Evolutionary conservation across 768 basidiomycete genomes (phyloP).

Genomic region (Mycena belliarum): DNA sequence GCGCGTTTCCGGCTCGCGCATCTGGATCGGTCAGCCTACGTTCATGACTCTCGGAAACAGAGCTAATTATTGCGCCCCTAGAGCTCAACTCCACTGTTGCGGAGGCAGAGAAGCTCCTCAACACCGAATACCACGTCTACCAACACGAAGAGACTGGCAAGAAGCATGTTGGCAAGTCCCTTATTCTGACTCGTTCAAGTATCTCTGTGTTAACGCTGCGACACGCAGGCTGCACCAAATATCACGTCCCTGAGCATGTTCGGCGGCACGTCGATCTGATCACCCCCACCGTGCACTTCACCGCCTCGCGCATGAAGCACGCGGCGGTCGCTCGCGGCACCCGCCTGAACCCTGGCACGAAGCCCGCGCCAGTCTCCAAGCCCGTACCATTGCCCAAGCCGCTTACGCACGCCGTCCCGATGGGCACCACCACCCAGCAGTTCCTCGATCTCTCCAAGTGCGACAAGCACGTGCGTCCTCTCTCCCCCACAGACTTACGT

Average conservation of each 20-base stretch:
- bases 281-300: slow-evolving; percentile 38
- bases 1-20: slow-evolving; percentile 38
- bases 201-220: too few relatives aligned
- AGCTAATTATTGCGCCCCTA: neutral
- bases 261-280: slow-evolving; percentile 40
- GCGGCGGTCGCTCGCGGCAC: neutral
- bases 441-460: neutral
- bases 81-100: slow-evolving; percentile 35
- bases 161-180: slow-evolving; percentile 34
- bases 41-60: too few relatives aligned
- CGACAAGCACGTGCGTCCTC: neutral
- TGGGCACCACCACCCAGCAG: neutral
- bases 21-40: slow-evolving; percentile 39
- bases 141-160: slow-evolving; percentile 36
- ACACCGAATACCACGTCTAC: slow-evolving; percentile 45
- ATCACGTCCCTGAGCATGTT: slow-evolving; percentile 36
- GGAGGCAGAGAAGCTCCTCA: slow-evolving; percentile 40
- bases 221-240: slow-evolving; percentile 34
- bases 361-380: too few relatives aligned
- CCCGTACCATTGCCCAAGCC: neutral
- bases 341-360: too few relatives aligned
- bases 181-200: too few relatives aligned
- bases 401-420: neutral
- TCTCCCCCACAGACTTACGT: neutral
- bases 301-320: slow-evolving; percentile 16